Base-by-base conservation (phyloP, 2,329 filamentous ascomycete species). In the Colletotrichum horii region DNA sequence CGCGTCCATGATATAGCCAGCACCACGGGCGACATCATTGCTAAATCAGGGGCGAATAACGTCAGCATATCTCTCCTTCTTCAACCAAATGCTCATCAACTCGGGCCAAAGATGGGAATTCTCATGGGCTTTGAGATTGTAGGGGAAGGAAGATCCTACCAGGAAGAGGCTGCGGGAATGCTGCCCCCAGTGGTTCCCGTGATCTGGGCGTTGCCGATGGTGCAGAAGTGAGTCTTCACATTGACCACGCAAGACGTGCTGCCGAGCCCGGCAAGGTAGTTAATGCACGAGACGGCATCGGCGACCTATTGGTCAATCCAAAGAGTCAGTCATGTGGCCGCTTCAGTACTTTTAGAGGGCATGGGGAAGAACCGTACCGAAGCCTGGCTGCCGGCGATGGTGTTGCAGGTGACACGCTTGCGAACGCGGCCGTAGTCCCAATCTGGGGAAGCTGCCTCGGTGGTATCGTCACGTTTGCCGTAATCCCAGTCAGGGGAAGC, bases 251-350 rank as follows among this genome's bases (percentile, higher is more conserved):
- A 76, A 6, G 38, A 38, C 43, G 24, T 15, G 6, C 65, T 22
- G 3, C 73, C 68, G n/a, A 38, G 69, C 11, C 67, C 36, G 24
- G 75, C 75, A 16, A 77, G 64, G 8, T 77, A 16, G 68, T 77
- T 76, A 66, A 77, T 77, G 8, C 75, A 77, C 3, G 43, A 24
- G 2, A 77, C 75, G 8, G 75, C 75, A 19, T 77, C 75, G 15
- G 75, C 64, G 2, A 74, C 58, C 74, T 52, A 8, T 76, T 8
- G 32, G 28, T 22, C 11, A n/a, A 34, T 16, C 1, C 43, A 52
- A 22, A 52, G 43, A 52, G 43, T 52, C 43, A 52, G n/a, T 52
- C n/a, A 14, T 22, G n/a, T 14, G 43, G 6, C 43, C 11, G 43
- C n/a, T 52, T 9, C 9, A 22, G 11, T 4, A 61, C 22, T 22